phyloP scores from a whole-genome alignment of 2,329 filamentous ascomycete genomes.

The Cadophora luteo-olivacea region DNA sequence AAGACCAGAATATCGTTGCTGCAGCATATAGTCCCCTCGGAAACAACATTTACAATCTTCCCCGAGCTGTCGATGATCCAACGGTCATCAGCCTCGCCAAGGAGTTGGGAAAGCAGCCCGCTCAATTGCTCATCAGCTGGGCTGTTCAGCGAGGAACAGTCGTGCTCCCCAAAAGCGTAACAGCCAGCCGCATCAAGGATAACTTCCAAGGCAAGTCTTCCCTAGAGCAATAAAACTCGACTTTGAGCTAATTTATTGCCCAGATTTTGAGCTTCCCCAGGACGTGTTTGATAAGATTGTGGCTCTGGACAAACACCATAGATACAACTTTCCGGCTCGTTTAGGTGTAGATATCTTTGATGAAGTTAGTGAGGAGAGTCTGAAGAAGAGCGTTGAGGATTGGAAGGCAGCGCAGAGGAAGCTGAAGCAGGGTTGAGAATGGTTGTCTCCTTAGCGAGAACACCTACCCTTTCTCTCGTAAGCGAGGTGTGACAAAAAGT shows the following conservation, averaged over 20 bases:
- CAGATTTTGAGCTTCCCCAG: conserved; percentile 47
- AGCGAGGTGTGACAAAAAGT: neutral
- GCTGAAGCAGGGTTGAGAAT: conserved; percentile 16
- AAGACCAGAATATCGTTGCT: conserved; percentile 62
- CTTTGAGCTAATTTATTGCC: too few relatives aligned
- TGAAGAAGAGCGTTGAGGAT: conserved; percentile 47
- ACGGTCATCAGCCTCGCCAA: conserved; percentile 59
- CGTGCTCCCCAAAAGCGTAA: conserved; percentile 62
- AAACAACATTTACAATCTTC: conserved; percentile 56
- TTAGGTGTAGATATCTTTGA: conserved; percentile 53
- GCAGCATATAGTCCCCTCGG: conserved; percentile 71
- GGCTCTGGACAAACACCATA: conserved; percentile 47
- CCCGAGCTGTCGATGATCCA: conserved; percentile 54
- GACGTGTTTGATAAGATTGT: conserved; percentile 49
- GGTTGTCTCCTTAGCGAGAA: neutral
- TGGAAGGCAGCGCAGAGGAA: conserved; percentile 47
- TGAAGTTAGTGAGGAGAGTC: conserved; percentile 47
- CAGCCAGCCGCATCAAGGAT: conserved; percentile 55
- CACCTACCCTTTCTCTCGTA: neutral
- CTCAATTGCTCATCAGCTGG: conserved; percentile 61
- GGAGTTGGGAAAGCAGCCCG: conserved; percentile 56
- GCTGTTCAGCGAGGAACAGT: conserved; percentile 59
- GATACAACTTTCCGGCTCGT: conserved; percentile 52
- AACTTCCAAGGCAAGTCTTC: too few relatives aligned
- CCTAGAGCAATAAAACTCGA: too few relatives aligned